Conservation (phyloP, 345 rosid genomes). For the Reutealis trisperma region DNA sequence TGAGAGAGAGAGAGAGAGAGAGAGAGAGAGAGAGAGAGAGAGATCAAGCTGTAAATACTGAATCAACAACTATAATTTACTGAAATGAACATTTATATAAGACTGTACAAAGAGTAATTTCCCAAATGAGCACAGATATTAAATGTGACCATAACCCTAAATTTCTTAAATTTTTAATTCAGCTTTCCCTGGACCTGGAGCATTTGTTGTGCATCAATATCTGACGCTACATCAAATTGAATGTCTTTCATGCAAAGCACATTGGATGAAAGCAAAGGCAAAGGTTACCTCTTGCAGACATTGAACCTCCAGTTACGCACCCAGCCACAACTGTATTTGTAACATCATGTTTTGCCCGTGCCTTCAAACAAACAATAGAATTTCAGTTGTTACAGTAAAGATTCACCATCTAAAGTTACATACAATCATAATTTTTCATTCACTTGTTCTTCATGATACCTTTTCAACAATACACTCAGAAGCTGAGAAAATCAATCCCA, state of each 20-base stretch:
- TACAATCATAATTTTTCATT: background rate
- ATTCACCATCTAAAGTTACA: background rate
- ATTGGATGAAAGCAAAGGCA: constrained; percentile 10
- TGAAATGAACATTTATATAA: no score
- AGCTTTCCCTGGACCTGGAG: no score
- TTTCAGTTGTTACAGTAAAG: background rate
- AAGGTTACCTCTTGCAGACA: constrained; percentile 76
- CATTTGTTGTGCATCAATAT: no score
- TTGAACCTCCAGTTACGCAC: constrained; percentile 86
- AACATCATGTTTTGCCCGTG: constrained; percentile 83
- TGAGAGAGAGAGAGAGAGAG: no score
- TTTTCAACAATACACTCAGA: constrained; percentile 89
- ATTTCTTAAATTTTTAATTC: no score
- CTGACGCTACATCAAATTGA: constrained; percentile 2
- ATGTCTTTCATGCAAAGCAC: background rate
- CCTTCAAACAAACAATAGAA: constrained; percentile 38
- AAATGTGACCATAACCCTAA: no score
- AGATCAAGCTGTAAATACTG: no score
- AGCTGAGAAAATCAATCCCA: constrained; percentile 91
- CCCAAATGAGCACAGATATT: no score
- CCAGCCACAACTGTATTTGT: constrained; percentile 84
- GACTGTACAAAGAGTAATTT: no score
- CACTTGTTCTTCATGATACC: constrained; percentile 39
- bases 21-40: no score
- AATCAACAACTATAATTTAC: no score